Evolutionary conservation across 75 land plant species (phyloP).

Genomic region (Pseudotsuga menziesii): DNA sequence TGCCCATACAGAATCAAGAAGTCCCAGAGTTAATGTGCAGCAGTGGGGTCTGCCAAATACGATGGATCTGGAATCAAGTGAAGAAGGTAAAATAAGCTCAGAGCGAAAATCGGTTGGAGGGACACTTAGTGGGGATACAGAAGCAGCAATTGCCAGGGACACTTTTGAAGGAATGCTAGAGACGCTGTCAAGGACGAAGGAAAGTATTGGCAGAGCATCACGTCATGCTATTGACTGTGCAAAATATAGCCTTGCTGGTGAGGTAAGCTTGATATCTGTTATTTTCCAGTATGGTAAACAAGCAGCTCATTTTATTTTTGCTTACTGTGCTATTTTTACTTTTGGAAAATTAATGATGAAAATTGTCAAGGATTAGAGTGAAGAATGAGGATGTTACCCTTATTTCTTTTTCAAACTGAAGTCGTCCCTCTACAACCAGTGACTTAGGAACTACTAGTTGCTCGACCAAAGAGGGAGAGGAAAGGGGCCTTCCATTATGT

Average conservation of each 20-base stretch:
- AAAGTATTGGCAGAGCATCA: constrained; percentile 95
- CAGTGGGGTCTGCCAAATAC: constrained; percentile 12
- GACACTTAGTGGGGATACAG: constrained; percentile 76
- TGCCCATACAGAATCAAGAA: constrained; percentile 2
- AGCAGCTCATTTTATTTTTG: neutral
- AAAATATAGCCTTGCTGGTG: constrained; percentile 87
- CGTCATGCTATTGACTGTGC: constrained; percentile 98
- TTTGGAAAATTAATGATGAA: neutral
- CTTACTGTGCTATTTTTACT: neutral
- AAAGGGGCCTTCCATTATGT: too few relatives aligned
- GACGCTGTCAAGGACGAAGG: constrained; percentile 95
- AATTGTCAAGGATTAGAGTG: neutral
- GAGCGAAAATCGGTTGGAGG: constrained; percentile 22
- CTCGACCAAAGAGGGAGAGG: too few relatives aligned
- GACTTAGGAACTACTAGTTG: too few relatives aligned
- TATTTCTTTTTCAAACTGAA: too few relatives aligned
- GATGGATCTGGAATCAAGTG: constrained; percentile 30
- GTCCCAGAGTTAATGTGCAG: constrained; percentile 25
- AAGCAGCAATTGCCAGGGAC: constrained; percentile 94
- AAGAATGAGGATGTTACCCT: neutral
- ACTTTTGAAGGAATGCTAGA: constrained; percentile 99
- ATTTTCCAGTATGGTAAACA: neutral
- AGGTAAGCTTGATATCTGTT: constrained; percentile 37
- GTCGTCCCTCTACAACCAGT: too few relatives aligned
- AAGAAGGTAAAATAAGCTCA: constrained; percentile 33